Conservation (phyloP, 371 early-diverging fungal genomes). For the Vairimorpha necatrix region DNA sequence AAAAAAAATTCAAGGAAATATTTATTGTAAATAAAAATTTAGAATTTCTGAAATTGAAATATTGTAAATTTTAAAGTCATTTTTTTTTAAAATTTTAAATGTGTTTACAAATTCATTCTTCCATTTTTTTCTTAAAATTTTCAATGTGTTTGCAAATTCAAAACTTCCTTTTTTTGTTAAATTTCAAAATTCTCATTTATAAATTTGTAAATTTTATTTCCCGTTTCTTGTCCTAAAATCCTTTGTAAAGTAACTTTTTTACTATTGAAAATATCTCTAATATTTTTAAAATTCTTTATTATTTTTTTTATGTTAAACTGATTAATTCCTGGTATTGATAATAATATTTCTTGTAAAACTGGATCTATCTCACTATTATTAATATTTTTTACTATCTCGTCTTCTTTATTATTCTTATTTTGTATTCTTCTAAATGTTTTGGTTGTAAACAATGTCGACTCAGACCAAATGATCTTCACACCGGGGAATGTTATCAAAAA, state of each 20-base stretch:
- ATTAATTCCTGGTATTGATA: slow-evolving; percentile 47
- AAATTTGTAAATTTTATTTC: slow-evolving; percentile 27
- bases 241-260: slow-evolving; percentile 11
- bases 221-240: slow-evolving; percentile 21
- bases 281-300: slow-evolving; percentile 37
- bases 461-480: slow-evolving; percentile 78
- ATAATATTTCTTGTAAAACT: slow-evolving; percentile 34
- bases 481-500: slow-evolving; percentile 77
- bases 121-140: no score
- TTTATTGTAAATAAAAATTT: no score
- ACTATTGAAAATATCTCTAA: slow-evolving; percentile 39
- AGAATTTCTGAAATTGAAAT: neutral
- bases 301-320: slow-evolving; percentile 32
- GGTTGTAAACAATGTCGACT: slow-evolving; percentile 26
- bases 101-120: no score
- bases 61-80: neutral
- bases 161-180: neutral
- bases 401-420: slow-evolving; percentile 9
- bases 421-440: slow-evolving; percentile 53
- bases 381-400: neutral
- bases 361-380: slow-evolving; percentile 32
- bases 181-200: slow-evolving; percentile 27
- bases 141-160: neutral
- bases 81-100: neutral
- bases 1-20: no score